Percentiles rank a stretch among this genome's conserved stretches.
Conservation (phyloP, 768 basidiomycete genomes). For the Pulveroboletus ravenelii region DNA sequence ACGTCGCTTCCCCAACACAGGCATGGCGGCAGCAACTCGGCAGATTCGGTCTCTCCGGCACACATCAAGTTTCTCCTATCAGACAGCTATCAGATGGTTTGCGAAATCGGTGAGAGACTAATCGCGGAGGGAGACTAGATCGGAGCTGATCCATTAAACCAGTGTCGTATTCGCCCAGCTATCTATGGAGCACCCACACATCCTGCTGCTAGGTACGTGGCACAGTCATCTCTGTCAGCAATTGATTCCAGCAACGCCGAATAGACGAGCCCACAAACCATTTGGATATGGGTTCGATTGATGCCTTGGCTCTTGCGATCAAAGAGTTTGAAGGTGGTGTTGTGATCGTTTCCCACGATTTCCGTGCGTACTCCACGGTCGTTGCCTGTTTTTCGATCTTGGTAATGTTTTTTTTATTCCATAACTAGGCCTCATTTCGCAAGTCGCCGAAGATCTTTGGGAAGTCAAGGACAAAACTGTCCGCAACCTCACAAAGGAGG, state of each 20-base stretch:
- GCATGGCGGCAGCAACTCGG: constrained; percentile 95
- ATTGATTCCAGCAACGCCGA: constrained; percentile 7
- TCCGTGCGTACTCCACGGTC: constrained; percentile 59
- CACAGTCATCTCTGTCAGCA: constrained; percentile 10
- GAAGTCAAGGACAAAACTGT: constrained; percentile 95
- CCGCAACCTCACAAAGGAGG: constrained; percentile 84
- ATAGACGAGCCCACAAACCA: constrained; percentile 94
- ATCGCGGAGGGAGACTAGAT: constrained; percentile 5
- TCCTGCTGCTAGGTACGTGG: constrained; percentile 72
- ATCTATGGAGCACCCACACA: constrained; percentile 96
- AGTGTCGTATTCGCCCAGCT: constrained; percentile 96
- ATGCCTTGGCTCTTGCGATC: constrained; percentile 92
- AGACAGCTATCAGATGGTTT: constrained; percentile 93
- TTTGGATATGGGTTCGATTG: constrained; percentile 97
- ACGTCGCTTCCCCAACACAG: constrained; percentile 34
- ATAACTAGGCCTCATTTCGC: constrained; percentile 78
- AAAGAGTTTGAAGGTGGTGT: constrained; percentile 97
- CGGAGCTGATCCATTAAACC: constrained; percentile 15
- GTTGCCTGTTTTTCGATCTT: constrained; percentile 1
- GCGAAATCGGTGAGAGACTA: constrained; percentile 70
- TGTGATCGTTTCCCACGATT: constrained; percentile 99
- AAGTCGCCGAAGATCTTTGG: constrained; percentile 99
- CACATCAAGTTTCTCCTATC: constrained; percentile 93
- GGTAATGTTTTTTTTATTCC: constrained; percentile 8
- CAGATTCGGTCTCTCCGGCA: constrained; percentile 89